These are phyloP conservation scores for Saccharomycopsis fermentans DNA, from an alignment of 805 yeast genomes.

Conservation along the genomic window DNA sequence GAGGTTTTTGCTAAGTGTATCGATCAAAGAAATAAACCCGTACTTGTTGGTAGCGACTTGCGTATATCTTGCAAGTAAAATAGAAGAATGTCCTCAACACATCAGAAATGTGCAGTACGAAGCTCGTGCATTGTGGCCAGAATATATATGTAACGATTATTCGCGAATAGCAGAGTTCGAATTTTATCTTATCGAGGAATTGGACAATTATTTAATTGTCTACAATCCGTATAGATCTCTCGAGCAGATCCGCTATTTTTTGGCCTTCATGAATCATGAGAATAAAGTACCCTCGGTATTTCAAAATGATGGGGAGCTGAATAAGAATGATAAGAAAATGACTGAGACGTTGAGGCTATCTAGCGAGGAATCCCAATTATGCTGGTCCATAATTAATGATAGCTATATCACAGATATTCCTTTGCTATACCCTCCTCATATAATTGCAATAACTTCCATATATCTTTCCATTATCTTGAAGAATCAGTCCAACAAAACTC, in stretches of 20 bases:
- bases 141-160: conserved; percentile 82
- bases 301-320: neutral
- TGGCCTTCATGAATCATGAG: conserved; percentile 24
- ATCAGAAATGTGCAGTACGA: conserved; percentile 74
- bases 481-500: conserved; percentile 20
- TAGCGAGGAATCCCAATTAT: conserved; percentile 65
- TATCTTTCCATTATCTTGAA: conserved; percentile 42
- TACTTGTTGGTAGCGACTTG: conserved; percentile 77
- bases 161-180: conserved; percentile 93
- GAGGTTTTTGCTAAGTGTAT: conserved; percentile 65
- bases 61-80: conserved; percentile 82
- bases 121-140: conserved; percentile 90
- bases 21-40: conserved; percentile 71
- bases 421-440: conserved; percentile 78
- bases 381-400: conserved; percentile 88
- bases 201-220: conserved; percentile 59
- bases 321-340: neutral
- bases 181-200: conserved; percentile 83
- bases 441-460: conserved; percentile 72
- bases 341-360: conserved; percentile 27
- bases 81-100: conserved; percentile 93
- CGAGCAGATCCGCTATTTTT: conserved; percentile 37
- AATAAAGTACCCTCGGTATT: neutral
- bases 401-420: conserved; percentile 82
- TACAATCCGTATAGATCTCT: conserved; percentile 69